Percentiles rank a stretch among this genome's conserved stretches.
Conservation (phyloP, 495 filamentous ascomycete species). For the Glutinoglossum americanum region DNA sequence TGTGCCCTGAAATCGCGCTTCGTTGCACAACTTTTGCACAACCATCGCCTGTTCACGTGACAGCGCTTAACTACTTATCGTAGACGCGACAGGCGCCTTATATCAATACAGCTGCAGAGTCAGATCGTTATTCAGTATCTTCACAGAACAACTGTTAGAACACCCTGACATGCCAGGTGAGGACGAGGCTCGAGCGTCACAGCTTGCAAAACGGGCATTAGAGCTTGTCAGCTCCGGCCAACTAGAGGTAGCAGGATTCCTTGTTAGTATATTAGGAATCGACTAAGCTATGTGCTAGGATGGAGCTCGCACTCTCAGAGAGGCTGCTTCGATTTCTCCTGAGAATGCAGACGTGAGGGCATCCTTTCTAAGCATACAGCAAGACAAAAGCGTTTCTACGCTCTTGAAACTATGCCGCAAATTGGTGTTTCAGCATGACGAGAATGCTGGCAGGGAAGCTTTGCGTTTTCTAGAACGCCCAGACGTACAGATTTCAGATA, state of each 20-base stretch:
- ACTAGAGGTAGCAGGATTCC: slow-evolving; percentile 4
- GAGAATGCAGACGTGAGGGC: slow-evolving; percentile 30
- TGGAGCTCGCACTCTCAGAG: slow-evolving; percentile 34
- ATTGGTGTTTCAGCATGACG: slow-evolving; percentile 28
- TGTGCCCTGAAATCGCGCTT: background rate
- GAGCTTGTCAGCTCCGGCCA: slow-evolving; percentile 5
- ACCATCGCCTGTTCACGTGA: background rate
- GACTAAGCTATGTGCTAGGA: slow-evolving; percentile 18
- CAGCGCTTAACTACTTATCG: background rate
- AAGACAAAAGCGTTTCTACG: slow-evolving; percentile 26
- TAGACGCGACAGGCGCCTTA: background rate
- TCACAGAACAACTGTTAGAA: background rate
- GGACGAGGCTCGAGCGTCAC: background rate
- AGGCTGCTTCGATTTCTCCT: slow-evolving; percentile 39
- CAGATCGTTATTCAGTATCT: background rate
- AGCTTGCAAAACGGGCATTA: slow-evolving; percentile 4
- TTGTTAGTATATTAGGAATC: background rate
- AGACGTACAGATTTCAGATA: slow-evolving; percentile 26
- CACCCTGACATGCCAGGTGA: background rate
- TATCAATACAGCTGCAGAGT: background rate
- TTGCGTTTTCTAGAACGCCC: slow-evolving; percentile 31
- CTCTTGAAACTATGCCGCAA: slow-evolving; percentile 31
- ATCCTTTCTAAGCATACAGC: slow-evolving; percentile 26
- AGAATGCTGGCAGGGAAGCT: slow-evolving; percentile 34
- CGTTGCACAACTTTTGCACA: background rate